A percentile compares a stretch with the other conserved stretches of the same genome.
Evolutionary conservation across 2,329 filamentous ascomycete species (phyloP).

Genomic region (Phaeosphaeria sp.): DNA sequence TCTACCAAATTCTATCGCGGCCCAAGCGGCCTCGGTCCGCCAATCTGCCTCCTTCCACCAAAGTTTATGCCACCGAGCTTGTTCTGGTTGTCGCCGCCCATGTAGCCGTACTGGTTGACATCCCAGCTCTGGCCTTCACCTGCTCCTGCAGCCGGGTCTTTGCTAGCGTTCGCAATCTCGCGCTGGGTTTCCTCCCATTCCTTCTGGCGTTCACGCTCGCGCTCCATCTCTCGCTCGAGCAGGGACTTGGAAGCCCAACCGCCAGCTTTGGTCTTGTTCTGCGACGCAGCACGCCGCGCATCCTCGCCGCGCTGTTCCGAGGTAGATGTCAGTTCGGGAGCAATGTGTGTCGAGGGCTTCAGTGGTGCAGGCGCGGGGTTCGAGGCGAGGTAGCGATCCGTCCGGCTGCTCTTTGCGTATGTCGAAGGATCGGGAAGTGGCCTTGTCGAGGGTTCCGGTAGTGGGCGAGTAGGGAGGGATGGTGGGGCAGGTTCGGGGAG

Average conservation of each 20-base stretch:
- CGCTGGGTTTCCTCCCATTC: constrained; percentile 82
- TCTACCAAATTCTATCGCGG: constrained; percentile 14
- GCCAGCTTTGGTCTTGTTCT: constrained; percentile 66
- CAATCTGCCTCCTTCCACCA: constrained; percentile 75
- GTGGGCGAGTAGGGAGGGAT: constrained; percentile 55
- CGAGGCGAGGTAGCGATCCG: constrained; percentile 64
- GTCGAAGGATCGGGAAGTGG: constrained; percentile 42
- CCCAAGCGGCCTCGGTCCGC: constrained; percentile 72
- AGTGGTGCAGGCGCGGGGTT: constrained; percentile 59
- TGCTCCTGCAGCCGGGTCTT: constrained; percentile 65
- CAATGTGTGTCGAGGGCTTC: constrained; percentile 49
- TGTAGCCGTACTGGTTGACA: constrained; percentile 77
- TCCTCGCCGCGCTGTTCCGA: constrained; percentile 70
- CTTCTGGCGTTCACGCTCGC: constrained; percentile 75
- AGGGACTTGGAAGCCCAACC: constrained; percentile 73
- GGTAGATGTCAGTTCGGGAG: constrained; percentile 62
- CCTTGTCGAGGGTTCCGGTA: constrained; percentile 48
- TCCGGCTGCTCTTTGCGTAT: constrained; percentile 52
- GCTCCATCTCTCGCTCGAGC: constrained; percentile 80
- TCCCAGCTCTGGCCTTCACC: constrained; percentile 77
- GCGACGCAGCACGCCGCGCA: constrained; percentile 63
- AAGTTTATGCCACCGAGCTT: constrained; percentile 65
- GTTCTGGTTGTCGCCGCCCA: constrained; percentile 78
- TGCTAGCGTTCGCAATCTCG: constrained; percentile 64
- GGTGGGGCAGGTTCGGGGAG: constrained; percentile 41